Base-by-base conservation (phyloP, 129 eudicot genomes). In the Helichrysum umbraculigerum region DNA sequence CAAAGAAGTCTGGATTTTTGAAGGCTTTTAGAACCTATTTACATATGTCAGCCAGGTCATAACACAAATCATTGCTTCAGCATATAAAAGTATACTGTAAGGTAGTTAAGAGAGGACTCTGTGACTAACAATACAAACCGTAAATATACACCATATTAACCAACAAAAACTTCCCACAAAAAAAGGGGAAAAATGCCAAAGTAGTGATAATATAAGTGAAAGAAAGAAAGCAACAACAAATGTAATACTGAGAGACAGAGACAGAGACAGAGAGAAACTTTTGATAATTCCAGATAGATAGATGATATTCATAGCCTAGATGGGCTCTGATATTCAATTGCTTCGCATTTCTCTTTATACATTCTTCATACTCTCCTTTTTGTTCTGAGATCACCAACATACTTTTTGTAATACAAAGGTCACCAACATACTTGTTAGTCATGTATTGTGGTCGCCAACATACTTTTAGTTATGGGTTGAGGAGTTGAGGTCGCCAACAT, bases 1-100 rank as follows among this genome's bases (percentile, higher is more conserved):
- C 79, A 68, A 94, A 91, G 87, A 91, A 89, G 76, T 79, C 86
- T 64, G 98, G 96, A 66, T 85, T 78, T 54, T 79, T 74, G 84
- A 94, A 91, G 64, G 98, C 97, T 76, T 87, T 84, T 72, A 94
- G 66, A 81, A 91, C 88, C 98, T 93, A 85, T 52, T 71, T 66
- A 44, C 57, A 68, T 11, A 22, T 25, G 54, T 52, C 79, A 63
- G 39, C 41, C 72, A 76, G 39, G 70, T 81, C 50, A 78, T 56
- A 74, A 60, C 47, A 75, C 44, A 61, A 37, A 77, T 47, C 57
- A 71, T 25, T 41, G 56, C 47, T 60, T 70, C 32, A 66, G 41
- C 30, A 58, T 69, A 39, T n/a, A 10, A 76, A 66, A 29, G 15
- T 19, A 69, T 69, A 42, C 15, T 11, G 28, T 1, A 32, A 56